Evolutionary conservation across 2,329 filamentous ascomycete species (phyloP).

Genomic region (Aspergillus sp.): DNA sequence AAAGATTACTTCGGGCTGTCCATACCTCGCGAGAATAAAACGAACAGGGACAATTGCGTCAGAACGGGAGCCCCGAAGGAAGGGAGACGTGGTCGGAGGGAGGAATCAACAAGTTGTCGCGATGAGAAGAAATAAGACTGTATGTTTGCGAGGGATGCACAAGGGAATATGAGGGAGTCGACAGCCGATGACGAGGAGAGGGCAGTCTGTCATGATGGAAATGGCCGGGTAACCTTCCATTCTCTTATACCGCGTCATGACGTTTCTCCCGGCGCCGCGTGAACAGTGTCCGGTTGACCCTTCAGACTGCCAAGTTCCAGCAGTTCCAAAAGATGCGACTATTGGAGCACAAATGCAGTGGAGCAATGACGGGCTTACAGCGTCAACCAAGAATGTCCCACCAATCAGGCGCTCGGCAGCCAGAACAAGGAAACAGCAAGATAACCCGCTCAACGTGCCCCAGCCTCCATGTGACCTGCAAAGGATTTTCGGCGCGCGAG

Average conservation of each 20-base stretch:
- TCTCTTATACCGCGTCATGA: constrained; percentile 19
- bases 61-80: not conserved
- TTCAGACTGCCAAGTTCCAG: constrained; percentile 9
- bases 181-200: not conserved
- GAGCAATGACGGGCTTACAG: constrained; percentile 26
- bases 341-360: constrained; percentile 27
- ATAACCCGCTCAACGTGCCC: not conserved
- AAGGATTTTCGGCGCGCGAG: constrained; percentile 17
- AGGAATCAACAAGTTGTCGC: not conserved
- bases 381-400: constrained; percentile 25
- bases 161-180: not conserved
- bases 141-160: not conserved
- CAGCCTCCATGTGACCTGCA: constrained; percentile 32
- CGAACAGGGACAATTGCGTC: not conserved
- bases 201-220: constrained; percentile 7
- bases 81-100: not conserved
- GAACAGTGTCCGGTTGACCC: constrained; percentile 1
- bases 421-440: not conserved
- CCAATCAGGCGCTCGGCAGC: constrained; percentile 30
- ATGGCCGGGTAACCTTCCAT: constrained; percentile 24
- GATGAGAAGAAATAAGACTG: not conserved
- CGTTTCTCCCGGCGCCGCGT: constrained; percentile 15
- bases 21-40: not conserved
- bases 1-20: not conserved
- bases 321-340: not conserved